phyloP scores from a whole-genome alignment of 345 rosid genomes.

The Limnanthes douglasii region DNA sequence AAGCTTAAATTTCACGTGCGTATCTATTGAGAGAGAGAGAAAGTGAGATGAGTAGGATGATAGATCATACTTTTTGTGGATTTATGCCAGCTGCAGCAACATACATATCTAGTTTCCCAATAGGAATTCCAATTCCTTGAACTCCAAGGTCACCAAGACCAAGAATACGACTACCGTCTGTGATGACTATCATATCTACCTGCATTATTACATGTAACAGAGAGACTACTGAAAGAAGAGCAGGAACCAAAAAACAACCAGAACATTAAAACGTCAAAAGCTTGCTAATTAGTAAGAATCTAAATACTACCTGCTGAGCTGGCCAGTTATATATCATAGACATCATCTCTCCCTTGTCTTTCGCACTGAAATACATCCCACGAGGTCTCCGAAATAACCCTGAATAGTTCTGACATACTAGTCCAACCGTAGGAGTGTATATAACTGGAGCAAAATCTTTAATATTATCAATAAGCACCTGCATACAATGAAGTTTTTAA shows the following conservation, averaged over 20 bases:
- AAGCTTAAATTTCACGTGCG: too few relatives aligned
- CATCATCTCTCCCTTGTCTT: slow-evolving; percentile 99
- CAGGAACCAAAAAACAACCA: neutral
- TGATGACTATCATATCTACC: slow-evolving; percentile 98
- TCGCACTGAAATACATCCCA: slow-evolving; percentile 99
- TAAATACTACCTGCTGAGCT: slow-evolving; percentile 36
- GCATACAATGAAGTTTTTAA: slow-evolving; percentile 8
- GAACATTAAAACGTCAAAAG: neutral
- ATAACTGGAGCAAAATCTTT: slow-evolving; percentile 85
- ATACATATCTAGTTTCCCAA: slow-evolving; percentile 96
- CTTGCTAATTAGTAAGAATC: neutral
- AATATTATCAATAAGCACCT: slow-evolving; percentile 95
- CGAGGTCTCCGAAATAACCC: slow-evolving; percentile 94
- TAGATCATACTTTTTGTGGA: slow-evolving; percentile 64
- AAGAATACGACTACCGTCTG: slow-evolving; percentile 95
- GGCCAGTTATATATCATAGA: slow-evolving; percentile 99
- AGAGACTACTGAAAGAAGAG: neutral
- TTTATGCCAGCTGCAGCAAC: slow-evolving; percentile 98
- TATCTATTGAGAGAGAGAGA: slow-evolving; percentile 2
- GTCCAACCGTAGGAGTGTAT: slow-evolving; percentile 94
- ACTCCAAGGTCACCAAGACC: slow-evolving; percentile 99
- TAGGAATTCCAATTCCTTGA: slow-evolving; percentile 94
- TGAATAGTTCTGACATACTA: slow-evolving; percentile 95
- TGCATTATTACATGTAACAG: slow-evolving; percentile 13
- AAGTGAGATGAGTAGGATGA: neutral